phyloP scores from a whole-genome alignment of 768 basidiomycete genomes.

The Leccinum fibrillosum region DNA sequence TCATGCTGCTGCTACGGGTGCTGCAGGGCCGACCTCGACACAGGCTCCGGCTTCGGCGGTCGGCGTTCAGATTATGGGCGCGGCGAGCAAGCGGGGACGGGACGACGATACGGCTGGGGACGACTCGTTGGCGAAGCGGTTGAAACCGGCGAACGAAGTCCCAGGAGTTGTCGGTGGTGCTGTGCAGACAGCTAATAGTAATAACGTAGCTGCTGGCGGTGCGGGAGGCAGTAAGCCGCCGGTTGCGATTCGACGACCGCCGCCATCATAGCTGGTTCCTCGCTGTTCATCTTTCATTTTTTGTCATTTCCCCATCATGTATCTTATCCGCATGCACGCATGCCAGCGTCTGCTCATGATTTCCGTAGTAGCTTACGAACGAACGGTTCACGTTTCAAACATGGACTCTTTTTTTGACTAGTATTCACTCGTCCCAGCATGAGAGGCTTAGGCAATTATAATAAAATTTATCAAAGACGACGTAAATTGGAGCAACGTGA shows the following conservation, averaged over 20 bases:
- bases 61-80: slow-evolving; percentile 60
- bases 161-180: background rate
- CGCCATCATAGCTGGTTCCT: slow-evolving; percentile 9
- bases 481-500: slow-evolving; percentile 14
- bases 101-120: slow-evolving; percentile 51
- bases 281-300: background rate
- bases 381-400: background rate
- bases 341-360: background rate
- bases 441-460: background rate
- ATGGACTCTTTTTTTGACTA: background rate
- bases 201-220: background rate
- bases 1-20: background rate
- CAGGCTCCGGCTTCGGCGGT: slow-evolving; percentile 15
- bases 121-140: slow-evolving; percentile 62
- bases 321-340: background rate
- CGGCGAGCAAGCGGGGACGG: slow-evolving; percentile 60
- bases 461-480: background rate
- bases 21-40: background rate
- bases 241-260: slow-evolving; percentile 33
- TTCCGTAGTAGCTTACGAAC: background rate
- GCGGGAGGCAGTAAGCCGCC: slow-evolving; percentile 33
- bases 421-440: background rate
- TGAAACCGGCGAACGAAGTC: slow-evolving; percentile 47
- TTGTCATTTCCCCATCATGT: background rate
- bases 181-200: background rate